Base-by-base conservation (phyloP, 2,329 filamentous ascomycete species). In the Fonsecaea erecta region DNA sequence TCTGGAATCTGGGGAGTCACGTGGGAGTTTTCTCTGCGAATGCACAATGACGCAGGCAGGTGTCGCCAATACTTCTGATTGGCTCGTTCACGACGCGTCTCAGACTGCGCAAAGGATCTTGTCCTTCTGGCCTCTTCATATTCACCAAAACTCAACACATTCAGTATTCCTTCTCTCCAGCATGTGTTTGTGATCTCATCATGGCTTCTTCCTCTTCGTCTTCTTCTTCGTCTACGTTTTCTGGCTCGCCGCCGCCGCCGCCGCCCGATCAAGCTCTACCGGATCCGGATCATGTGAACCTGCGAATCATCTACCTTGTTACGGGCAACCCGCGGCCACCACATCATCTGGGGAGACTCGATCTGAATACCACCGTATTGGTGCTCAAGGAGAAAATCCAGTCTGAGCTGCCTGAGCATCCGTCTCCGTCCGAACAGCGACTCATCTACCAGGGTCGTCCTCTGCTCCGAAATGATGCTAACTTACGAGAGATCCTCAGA, bases 401-500 rank as follows among this genome's bases (percentile, higher is more conserved):
- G 53, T 72, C 81, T 64, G 75, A 78, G 9, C 74, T 87, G n/a
- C 78, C 83, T 8, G 77, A 77, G 32, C 77, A 77, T 61, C 81
- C 83, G 34, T 58, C 75, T 8, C 77, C 81, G 0, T 73, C 78
- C 18, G 74, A 78, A 51, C 86, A 88, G 76, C 80, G 85, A 51
- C 73, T 89, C 64, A 86, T 88, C 21, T 87, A 86, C 70, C 77
- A 80, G 56, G 86, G 86, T 21, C 79, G 82, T 62, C 80, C 83
- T 30, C 78, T 88, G 6, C 73, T 79, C 6, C 78, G 83, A 68
- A 79, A 84, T 64, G 75, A 77, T 24, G 79, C 81, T 40, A 82
- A 78, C 0, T 74, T 89, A 62, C 75, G 76, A 32, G 77, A 80
- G 37, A 77, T 86, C 3, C 78, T 88, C 66, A 82, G 83, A 46